These are phyloP conservation scores for Rhizopogon sp. DNA, from an alignment of 768 basidiomycete genomes.

Conservation along the genomic window DNA sequence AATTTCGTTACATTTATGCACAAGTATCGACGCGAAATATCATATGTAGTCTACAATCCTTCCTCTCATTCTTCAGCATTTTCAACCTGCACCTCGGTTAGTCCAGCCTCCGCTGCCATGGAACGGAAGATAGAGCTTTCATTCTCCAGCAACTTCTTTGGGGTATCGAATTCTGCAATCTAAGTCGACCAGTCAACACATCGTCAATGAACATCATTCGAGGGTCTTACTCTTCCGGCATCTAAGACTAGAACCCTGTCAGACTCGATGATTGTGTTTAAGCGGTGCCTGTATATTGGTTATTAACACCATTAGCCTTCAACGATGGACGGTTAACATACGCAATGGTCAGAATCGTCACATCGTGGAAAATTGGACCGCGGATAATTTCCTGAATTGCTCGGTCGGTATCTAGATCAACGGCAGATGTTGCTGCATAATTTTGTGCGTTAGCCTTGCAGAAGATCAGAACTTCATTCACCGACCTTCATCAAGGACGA, in stretches of 20 bases:
- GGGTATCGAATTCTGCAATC: constrained; percentile 80
- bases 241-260: constrained; percentile 81
- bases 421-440: constrained; percentile 72
- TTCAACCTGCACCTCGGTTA: constrained; percentile 17
- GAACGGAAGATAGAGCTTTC: constrained; percentile 54
- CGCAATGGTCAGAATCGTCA: constrained; percentile 87
- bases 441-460: background rate
- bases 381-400: constrained; percentile 86
- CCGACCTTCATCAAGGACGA: constrained; percentile 89
- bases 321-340: constrained; percentile 29
- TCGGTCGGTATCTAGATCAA: constrained; percentile 86
- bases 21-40: too few relatives aligned
- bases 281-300: constrained; percentile 48
- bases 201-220: background rate
- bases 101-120: constrained; percentile 61
- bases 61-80: background rate
- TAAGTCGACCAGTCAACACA: constrained; percentile 13
- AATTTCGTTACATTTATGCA: background rate
- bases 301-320: background rate
- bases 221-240: constrained; percentile 52
- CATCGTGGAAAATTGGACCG: constrained; percentile 69
- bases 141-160: constrained; percentile 56
- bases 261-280: constrained; percentile 82
- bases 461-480: background rate
- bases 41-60: too few relatives aligned